Conservation (phyloP, 345 rosid species). For the Pistacia vera region DNA sequence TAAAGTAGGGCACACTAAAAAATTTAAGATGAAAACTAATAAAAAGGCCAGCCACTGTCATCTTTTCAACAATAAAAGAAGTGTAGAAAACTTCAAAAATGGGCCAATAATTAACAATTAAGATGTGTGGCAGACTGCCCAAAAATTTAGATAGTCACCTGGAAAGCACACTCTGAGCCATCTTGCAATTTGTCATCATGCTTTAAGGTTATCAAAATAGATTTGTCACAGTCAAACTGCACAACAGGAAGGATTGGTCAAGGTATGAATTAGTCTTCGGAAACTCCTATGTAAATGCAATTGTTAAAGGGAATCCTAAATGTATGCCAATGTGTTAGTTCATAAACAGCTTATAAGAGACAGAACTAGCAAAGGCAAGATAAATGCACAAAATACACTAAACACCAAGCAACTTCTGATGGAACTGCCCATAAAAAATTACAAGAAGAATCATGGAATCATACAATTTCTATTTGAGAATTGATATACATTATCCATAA, state of each 20-base stretch:
- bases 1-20: constrained; percentile 90
- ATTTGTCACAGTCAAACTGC: constrained; percentile 93
- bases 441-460: background rate
- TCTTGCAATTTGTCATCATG: constrained; percentile 94
- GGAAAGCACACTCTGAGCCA: constrained; percentile 86
- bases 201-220: constrained; percentile 83
- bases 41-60: background rate
- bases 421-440: background rate
- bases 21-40: constrained; percentile 19
- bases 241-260: constrained; percentile 21
- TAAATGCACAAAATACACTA: background rate
- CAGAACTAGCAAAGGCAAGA: background rate
- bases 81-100: background rate
- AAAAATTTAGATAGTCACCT: constrained; percentile 48
- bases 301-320: background rate
- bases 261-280: background rate
- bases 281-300: constrained; percentile 1
- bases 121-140: constrained; percentile 5
- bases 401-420: background rate
- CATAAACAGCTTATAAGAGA: background rate
- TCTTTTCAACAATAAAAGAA: background rate
- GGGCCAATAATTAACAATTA: background rate
- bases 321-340: background rate
- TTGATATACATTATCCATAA: no score
- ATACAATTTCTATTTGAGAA: background rate